A percentile compares a stretch with the other conserved stretches of the same genome.
phyloP scores from a whole-genome alignment of 192 early-diverging fungal genomes.

The Linnemannia elongata region DNA sequence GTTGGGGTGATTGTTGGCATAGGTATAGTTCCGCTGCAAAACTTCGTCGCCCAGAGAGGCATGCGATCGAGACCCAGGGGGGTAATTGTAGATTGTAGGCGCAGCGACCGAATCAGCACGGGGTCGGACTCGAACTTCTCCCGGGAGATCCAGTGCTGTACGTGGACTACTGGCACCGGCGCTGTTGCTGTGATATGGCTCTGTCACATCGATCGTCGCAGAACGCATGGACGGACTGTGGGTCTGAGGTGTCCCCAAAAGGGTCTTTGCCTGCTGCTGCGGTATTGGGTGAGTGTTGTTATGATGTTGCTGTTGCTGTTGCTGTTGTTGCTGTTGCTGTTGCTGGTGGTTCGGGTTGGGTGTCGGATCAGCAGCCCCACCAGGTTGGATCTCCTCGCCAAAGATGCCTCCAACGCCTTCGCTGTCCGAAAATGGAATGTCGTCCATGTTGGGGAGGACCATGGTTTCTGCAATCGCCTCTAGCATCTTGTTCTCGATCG shows the following conservation, averaged over 20 bases:
- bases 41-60: slow-evolving; percentile 37
- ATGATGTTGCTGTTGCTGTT: neutral
- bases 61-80: slow-evolving; percentile 15
- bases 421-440: slow-evolving; percentile 81
- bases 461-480: slow-evolving; percentile 83
- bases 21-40: slow-evolving; percentile 34
- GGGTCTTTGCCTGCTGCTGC: neutral
- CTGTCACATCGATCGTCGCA: slow-evolving; percentile 29
- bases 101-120: slow-evolving; percentile 16
- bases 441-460: slow-evolving; percentile 92
- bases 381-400: slow-evolving; percentile 55
- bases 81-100: slow-evolving; percentile 16
- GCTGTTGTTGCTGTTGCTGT: neutral
- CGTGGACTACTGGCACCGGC: slow-evolving; percentile 6
- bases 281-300: neutral
- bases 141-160: slow-evolving; percentile 28
- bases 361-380: slow-evolving; percentile 8
- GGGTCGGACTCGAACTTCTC: slow-evolving; percentile 25
- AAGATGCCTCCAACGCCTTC: slow-evolving; percentile 71
- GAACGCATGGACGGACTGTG: slow-evolving; percentile 25
- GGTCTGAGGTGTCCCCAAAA: neutral
- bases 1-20: slow-evolving; percentile 8
- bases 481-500: slow-evolving; percentile 88
- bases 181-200: neutral
- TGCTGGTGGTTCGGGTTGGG: neutral